Evolutionary conservation across 306 rosid species (phyloP), one percentile per base, ranked within the genome.

Genomic region (Inga oerstediana): DNA sequence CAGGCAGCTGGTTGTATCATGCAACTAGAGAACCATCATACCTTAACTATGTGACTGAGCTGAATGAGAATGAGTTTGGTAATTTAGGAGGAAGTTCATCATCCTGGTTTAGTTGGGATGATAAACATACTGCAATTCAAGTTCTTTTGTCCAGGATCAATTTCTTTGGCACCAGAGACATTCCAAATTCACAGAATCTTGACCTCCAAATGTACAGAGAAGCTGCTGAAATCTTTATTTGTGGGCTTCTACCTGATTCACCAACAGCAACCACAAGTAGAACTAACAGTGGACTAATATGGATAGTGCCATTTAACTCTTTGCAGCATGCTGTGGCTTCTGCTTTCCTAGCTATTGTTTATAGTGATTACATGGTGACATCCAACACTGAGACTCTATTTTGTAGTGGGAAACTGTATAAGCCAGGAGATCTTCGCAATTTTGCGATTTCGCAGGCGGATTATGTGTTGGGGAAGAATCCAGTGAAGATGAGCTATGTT

Each of bases 81-180:
- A 46, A 51, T 76, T 85, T 89, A 85, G 95, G 92, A 74, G 83
- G 85, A 39, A 39, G 43, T 39, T 74, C 11, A 6, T 39, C 66
- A 4, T 83, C 91, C 6, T 93, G 93, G 97, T 93, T 93, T 79
- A 91, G 94, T 82, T 93, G 94, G 97, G 97, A 89, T 82, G 92
- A 93, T 78, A 93, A 90, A 79, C 96, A 90, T 85, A 90, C 91
- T 74, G 95, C 93, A 81, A 86, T 85, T 80, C 92, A 89, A 39
- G 91, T 91, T 81, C 90, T 91, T 43, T 79, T 91, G 81, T 89
- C 96, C 13, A 90, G 92, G 88, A 74, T 90, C 34, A 87, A 85
- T 78, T 93, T 88, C 87, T 88, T 91, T 75, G 89, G 90, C 24
- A 34, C 80, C 24, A 78, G 51, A 82, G 86, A 65, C 65, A 67